Percentiles rank a stretch among this genome's conserved stretches.
phyloP scores from a whole-genome alignment of 1,284 basidiomycete species.

The Neonothopanus nambi region DNA sequence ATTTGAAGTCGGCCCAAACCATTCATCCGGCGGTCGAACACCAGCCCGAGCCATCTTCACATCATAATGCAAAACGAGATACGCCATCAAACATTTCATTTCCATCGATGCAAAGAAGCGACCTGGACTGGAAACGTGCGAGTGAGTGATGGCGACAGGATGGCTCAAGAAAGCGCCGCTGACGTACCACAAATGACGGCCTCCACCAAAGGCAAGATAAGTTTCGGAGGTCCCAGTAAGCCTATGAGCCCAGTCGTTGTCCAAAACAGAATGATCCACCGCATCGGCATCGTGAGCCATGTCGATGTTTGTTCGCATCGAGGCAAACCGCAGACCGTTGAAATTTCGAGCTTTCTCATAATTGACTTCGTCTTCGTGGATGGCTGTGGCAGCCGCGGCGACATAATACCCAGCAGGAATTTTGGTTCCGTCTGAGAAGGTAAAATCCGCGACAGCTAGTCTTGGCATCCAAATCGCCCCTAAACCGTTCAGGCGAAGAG shows the following conservation, averaged over 20 bases:
- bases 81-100: conserved; percentile 36
- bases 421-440: conserved; percentile 43
- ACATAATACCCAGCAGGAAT: conserved; percentile 39
- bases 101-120: conserved; percentile 37
- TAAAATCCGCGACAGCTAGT: conserved; percentile 27
- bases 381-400: conserved; percentile 30
- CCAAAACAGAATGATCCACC: conserved; percentile 10
- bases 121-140: conserved; percentile 30
- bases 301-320: conserved; percentile 16
- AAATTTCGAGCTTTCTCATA: conserved; percentile 36
- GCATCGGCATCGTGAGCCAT: too few relatives aligned
- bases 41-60: conserved; percentile 32
- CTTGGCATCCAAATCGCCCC: conserved; percentile 22
- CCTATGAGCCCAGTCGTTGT: conserved; percentile 8
- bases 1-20: conserved; percentile 26
- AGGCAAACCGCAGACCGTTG: conserved; percentile 38
- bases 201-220: conserved; percentile 43
- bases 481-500: conserved; percentile 33
- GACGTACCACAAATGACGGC: conserved; percentile 43
- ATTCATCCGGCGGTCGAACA: conserved; percentile 36
- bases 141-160: background rate
- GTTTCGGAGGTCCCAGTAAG: conserved; percentile 32
- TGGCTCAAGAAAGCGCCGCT: too few relatives aligned
- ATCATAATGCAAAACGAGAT: conserved; percentile 37
- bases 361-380: conserved; percentile 35